Evolutionary conservation across 768 basidiomycete species (phyloP).

Genomic region (Agaricus sinodeliciosus): DNA sequence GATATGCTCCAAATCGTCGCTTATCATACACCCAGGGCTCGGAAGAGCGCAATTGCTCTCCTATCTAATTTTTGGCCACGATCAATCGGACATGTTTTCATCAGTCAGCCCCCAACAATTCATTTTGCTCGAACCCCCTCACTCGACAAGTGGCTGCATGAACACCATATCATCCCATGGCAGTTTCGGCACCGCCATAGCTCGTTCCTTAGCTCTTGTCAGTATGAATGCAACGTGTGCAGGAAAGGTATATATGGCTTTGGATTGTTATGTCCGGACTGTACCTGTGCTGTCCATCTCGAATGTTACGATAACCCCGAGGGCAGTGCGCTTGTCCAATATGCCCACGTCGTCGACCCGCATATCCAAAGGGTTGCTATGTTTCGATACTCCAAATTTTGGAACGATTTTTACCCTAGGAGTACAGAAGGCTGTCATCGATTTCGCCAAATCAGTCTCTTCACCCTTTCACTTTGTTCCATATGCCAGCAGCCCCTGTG

Average conservation of each 20-base stretch:
- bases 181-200: constrained; percentile 28
- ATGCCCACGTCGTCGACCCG: constrained; percentile 36
- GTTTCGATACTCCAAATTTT: constrained; percentile 50
- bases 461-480: constrained; percentile 68
- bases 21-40: constrained; percentile 50
- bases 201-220: constrained; percentile 23
- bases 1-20: constrained; percentile 71
- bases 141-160: constrained; percentile 25
- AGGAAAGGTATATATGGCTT: constrained; percentile 51
- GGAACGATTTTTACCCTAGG: constrained; percentile 20
- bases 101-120: constrained; percentile 46
- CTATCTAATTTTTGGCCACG: constrained; percentile 63
- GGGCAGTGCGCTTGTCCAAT: constrained; percentile 53
- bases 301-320: constrained; percentile 72
- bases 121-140: not conserved
- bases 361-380: constrained; percentile 52
- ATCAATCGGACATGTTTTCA: constrained; percentile 56
- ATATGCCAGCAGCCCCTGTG: constrained; percentile 66
- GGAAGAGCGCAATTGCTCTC: constrained; percentile 48
- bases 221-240: constrained; percentile 52
- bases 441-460: constrained; percentile 57
- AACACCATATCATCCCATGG: constrained; percentile 72
- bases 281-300: constrained; percentile 66
- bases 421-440: constrained; percentile 30
- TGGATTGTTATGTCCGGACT: constrained; percentile 65